Percentiles rank a stretch among this genome's conserved stretches.
Conservation (phyloP, 2,329 filamentous ascomycete genomes). For the Cladosporium sp. region DNA sequence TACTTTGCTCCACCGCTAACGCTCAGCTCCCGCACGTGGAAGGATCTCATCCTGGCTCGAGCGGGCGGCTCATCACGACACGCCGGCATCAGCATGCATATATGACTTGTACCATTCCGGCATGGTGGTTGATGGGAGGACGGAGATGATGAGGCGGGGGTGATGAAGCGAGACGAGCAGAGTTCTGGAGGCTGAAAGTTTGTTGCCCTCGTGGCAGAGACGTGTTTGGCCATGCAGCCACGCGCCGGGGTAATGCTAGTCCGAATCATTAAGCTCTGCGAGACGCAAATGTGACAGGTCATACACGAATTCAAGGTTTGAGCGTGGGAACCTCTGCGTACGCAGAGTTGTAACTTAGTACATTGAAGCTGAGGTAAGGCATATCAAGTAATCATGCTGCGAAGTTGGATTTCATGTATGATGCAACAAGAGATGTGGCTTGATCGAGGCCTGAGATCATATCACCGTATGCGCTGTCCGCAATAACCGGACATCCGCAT, state of each 20-base stretch:
- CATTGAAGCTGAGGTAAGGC: background rate
- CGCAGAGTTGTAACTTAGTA: background rate
- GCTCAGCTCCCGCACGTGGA: conserved; percentile 5
- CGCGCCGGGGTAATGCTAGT: conserved; percentile 12
- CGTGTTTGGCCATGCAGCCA: background rate
- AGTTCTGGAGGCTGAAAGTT: background rate
- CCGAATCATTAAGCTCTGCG: conserved; percentile 1
- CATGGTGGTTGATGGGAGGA: background rate
- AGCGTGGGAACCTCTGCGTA: background rate
- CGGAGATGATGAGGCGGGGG: conserved; percentile 13
- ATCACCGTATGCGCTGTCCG: background rate
- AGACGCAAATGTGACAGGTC: background rate
- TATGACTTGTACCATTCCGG: conserved; percentile 6
- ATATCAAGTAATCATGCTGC: background rate
- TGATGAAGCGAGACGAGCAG: conserved; percentile 10
- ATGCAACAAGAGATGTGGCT: background rate
- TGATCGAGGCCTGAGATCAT: background rate
- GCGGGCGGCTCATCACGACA: conserved; percentile 9
- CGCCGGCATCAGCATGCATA: conserved; percentile 6
- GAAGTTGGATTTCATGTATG: background rate
- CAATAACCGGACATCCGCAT: background rate
- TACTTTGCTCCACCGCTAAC: conserved; percentile 8
- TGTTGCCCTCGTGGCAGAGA: conserved; percentile 1
- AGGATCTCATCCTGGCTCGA: conserved; percentile 9
- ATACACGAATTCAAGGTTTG: background rate